Conservation (phyloP, 768 basidiomycete genomes). For the Termitomyces eurrhizus region DNA sequence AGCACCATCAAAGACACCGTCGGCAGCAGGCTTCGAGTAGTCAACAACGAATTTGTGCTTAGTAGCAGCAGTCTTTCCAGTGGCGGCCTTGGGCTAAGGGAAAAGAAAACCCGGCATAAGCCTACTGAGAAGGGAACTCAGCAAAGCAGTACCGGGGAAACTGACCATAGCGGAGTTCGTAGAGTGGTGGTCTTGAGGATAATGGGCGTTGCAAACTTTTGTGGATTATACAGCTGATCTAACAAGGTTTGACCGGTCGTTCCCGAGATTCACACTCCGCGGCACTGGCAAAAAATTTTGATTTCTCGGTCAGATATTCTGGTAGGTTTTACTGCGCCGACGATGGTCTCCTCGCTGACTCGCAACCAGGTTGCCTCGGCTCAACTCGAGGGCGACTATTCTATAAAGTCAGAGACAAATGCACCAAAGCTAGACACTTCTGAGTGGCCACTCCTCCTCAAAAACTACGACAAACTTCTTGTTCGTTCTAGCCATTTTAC, state of each 20-base stretch:
- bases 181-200: slow-evolving; percentile 25
- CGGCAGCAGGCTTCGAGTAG: slow-evolving; percentile 73
- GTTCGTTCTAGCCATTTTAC: slow-evolving; percentile 97
- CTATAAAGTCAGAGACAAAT: slow-evolving; percentile 75
- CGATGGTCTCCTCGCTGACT: slow-evolving; percentile 47
- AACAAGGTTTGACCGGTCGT: slow-evolving; percentile 29
- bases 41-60: slow-evolving; percentile 84
- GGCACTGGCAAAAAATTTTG: slow-evolving; percentile 14
- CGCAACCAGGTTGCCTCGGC: slow-evolving; percentile 69
- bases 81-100: slow-evolving; percentile 54
- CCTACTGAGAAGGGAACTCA: slow-evolving; percentile 93
- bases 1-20: slow-evolving; percentile 54
- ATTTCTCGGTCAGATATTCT: slow-evolving; percentile 4
- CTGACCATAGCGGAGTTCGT: slow-evolving; percentile 61
- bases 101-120: slow-evolving; percentile 47
- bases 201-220: slow-evolving; percentile 4
- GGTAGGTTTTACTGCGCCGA: slow-evolving; percentile 4
- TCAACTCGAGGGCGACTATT: slow-evolving; percentile 70
- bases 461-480: slow-evolving; percentile 98
- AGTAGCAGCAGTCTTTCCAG: slow-evolving; percentile 46
- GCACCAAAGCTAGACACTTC: slow-evolving; percentile 88
- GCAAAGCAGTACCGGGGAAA: slow-evolving; percentile 71
- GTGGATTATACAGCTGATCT: slow-evolving; percentile 52
- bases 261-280: slow-evolving; percentile 14
- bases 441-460: slow-evolving; percentile 95